Evolutionary conservation across 345 rosid species (phyloP).

Genomic region (Gossypium raimondii): DNA sequence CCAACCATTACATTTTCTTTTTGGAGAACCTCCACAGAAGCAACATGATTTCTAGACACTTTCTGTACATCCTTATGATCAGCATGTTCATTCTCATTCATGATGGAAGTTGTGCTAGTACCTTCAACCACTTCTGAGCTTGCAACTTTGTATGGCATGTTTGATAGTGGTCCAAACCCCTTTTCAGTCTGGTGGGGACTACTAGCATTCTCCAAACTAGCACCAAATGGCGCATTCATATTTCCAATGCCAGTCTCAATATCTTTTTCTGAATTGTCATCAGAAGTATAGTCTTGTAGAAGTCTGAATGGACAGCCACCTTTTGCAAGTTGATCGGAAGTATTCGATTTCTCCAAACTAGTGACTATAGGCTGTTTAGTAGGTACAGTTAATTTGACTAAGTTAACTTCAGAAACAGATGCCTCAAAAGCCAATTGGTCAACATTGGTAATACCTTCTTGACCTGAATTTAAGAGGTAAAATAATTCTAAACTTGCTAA

Average conservation of each 20-base stretch:
- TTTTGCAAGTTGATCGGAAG: slow-evolving; percentile 18
- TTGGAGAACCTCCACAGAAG: slow-evolving; percentile 22
- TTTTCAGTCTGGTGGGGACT: slow-evolving; percentile 20
- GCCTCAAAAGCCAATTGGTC: slow-evolving; percentile 14
- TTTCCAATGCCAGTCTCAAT: slow-evolving; percentile 11
- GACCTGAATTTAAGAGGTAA: slow-evolving; percentile 13
- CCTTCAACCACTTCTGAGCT: slow-evolving; percentile 21
- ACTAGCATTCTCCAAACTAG: slow-evolving; percentile 16
- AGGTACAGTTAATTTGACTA: slow-evolving; percentile 19
- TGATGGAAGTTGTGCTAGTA: slow-evolving; percentile 15
- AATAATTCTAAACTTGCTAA: not conserved
- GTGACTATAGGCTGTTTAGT: slow-evolving; percentile 10
- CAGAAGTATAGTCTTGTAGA: slow-evolving; percentile 48
- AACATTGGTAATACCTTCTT: slow-evolving; percentile 5
- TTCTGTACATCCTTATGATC: slow-evolving; percentile 15
- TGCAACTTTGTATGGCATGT: slow-evolving; percentile 7
- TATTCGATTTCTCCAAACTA: slow-evolving; percentile 19
- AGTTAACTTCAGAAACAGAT: slow-evolving; percentile 15
- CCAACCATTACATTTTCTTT: slow-evolving; percentile 22
- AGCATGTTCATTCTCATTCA: slow-evolving; percentile 19
- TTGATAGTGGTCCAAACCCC: slow-evolving; percentile 17
- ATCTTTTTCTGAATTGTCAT: slow-evolving; percentile 39
- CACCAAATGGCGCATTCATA: slow-evolving; percentile 17
- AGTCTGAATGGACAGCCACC: slow-evolving; percentile 42
- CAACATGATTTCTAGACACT: slow-evolving; percentile 10